phyloP scores from a whole-genome alignment of 164 flowering plant species.

The Tinospora cordifolia region DNA sequence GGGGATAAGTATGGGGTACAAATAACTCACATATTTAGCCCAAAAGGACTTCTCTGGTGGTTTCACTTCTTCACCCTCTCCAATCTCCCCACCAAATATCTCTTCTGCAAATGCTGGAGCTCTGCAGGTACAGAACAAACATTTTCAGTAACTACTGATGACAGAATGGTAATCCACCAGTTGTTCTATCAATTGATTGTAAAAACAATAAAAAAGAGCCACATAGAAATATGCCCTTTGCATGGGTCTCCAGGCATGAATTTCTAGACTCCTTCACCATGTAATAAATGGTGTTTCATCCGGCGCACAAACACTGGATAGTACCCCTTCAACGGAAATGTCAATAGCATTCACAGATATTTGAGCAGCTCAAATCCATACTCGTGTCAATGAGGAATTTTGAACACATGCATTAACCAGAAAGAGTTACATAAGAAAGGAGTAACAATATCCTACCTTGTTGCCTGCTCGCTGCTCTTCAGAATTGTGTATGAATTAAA shows the following conservation, averaged over 20 bases:
- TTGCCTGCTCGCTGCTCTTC: slow-evolving; percentile 74
- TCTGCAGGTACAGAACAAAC: slow-evolving; percentile 32
- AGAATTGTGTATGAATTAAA: slow-evolving; percentile 77
- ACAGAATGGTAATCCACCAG: background rate
- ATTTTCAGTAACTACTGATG: background rate
- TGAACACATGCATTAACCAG: background rate
- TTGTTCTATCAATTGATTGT: background rate
- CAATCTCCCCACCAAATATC: slow-evolving; percentile 45
- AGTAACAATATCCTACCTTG: slow-evolving; percentile 42
- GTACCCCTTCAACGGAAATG: too few relatives aligned
- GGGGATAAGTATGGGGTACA: background rate
- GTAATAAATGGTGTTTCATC: background rate
- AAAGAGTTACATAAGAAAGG: background rate
- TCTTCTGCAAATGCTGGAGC: slow-evolving; percentile 77
- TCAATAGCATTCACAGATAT: too few relatives aligned
- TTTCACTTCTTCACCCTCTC: slow-evolving; percentile 54
- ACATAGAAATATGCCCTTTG: background rate
- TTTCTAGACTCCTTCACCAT: background rate
- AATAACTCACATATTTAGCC: slow-evolving; percentile 89
- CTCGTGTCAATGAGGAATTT: too few relatives aligned
- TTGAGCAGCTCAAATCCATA: too few relatives aligned
- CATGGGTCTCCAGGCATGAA: background rate
- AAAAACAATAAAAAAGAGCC: background rate
- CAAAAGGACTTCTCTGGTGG: slow-evolving; percentile 87
- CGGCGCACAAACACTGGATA: too few relatives aligned